Base-by-base conservation (phyloP, 2,329 filamentous ascomycete species). In the Alternaria atra region DNA sequence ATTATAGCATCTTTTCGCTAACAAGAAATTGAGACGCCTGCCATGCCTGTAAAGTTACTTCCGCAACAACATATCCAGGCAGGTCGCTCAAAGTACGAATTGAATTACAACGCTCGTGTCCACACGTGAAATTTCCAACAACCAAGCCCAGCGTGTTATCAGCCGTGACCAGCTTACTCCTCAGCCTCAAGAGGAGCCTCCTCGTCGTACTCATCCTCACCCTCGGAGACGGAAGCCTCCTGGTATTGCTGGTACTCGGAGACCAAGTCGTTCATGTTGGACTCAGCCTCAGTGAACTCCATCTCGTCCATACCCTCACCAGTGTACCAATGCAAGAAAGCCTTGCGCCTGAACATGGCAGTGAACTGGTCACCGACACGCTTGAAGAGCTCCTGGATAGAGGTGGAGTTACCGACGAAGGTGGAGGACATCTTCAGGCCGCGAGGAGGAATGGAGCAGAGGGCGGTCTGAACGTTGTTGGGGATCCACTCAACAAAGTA, bases 271-370 rank as follows among this genome's bases (percentile, higher is more conserved):
- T 99, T 98, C 95, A 99, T 98, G 89, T 99, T 99, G 85, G 92
- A 97, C 90, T 99, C 95, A 76, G 95, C 95, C 89, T 99, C 95
- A 80, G 95, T 99, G 88, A 99, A 99, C 87, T 99, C 95, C 95
- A 99, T 98, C 91, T 99, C 95, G 85, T 99, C 95, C 95, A 99
- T 99, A 86, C 95, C 95, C 89, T 99, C 95, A 80, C 94, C 94
- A 89, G 95, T 99, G 87, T 99, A 99, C 95, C 95, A 99, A 88
- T 98, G 95, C 89, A 99, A 92, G 93, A 99, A 99, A 90, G 95
- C 95, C 92, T 98, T 99, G 86, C 95, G 93, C 86, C 95, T 90
- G 91, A 99, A 99, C 95, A 99, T 99, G 81, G 94, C 95, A 85
- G 91, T 94, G 90, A 99, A 99, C 86, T 99, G 95, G 84, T 99